phyloP scores from a whole-genome alignment of 2,329 filamentous ascomycete species.

The Helicocarpus griseus region DNA sequence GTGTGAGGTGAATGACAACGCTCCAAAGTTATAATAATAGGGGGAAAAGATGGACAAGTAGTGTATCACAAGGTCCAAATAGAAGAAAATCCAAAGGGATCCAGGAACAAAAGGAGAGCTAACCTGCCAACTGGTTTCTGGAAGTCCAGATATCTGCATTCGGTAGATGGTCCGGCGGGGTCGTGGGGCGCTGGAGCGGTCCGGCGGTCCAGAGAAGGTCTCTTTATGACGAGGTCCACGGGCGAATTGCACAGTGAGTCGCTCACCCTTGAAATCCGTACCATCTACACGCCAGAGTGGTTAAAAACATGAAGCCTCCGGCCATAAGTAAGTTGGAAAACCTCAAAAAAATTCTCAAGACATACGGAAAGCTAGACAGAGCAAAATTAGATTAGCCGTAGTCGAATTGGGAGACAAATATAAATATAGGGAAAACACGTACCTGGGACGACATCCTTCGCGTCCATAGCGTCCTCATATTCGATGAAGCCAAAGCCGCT shows the following conservation, averaged over 20 bases:
- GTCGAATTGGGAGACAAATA: no score
- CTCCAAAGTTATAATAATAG: background rate
- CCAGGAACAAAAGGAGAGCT: slow-evolving; percentile 40
- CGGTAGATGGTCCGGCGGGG: slow-evolving; percentile 89
- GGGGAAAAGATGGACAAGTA: background rate
- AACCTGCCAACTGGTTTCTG: slow-evolving; percentile 99
- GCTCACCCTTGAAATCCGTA: slow-evolving; percentile 95
- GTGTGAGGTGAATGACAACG: background rate
- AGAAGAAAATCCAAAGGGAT: slow-evolving; percentile 13
- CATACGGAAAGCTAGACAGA: slow-evolving; percentile 46
- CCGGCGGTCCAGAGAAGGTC: slow-evolving; percentile 52
- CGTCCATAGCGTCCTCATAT: slow-evolving; percentile 97
- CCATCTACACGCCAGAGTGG: slow-evolving; percentile 54
- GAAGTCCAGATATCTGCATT: slow-evolving; percentile 96
- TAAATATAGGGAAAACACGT: slow-evolving; percentile 19
- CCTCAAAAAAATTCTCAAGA: slow-evolving; percentile 10
- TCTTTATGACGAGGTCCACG: slow-evolving; percentile 69
- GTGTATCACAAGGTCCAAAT: background rate
- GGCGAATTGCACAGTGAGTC: slow-evolving; percentile 95
- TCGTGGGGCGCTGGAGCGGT: slow-evolving; percentile 58
- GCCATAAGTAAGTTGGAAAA: slow-evolving; percentile 11
- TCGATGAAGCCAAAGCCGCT: slow-evolving; percentile 99
- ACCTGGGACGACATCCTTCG: slow-evolving; percentile 97
- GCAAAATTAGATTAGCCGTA: background rate
- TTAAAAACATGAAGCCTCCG: slow-evolving; percentile 3